phyloP scores from a whole-genome alignment of 306 rosid genomes.

The Elaeagnus macrophylla region DNA sequence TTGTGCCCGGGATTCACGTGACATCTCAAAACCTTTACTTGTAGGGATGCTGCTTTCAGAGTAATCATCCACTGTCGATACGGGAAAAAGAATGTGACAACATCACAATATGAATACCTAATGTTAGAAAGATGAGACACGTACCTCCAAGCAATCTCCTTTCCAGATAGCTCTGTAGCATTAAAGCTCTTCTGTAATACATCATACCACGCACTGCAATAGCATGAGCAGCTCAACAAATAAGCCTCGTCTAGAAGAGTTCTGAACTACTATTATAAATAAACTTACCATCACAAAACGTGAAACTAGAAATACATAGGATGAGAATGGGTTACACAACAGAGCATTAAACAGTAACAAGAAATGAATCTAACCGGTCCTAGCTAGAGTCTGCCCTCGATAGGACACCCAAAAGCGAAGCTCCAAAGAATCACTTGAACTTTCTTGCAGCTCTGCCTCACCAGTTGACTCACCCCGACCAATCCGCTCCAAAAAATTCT shows the following conservation, averaged over 20 bases:
- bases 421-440: conserved; percentile 67
- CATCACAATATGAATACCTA: conserved; percentile 10
- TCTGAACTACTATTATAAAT: background rate
- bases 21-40: conserved; percentile 73
- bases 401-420: conserved; percentile 97
- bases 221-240: conserved; percentile 17
- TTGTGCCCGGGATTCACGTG: conserved; percentile 85
- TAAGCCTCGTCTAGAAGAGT: conserved; percentile 3
- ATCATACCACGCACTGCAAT: conserved; percentile 95
- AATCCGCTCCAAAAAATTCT: conserved; percentile 83
- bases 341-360: background rate
- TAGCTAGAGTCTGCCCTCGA: conserved; percentile 96
- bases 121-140: conserved; percentile 11
- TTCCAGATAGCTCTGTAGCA: conserved; percentile 89
- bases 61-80: conserved; percentile 38
- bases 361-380: conserved; percentile 57
- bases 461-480: conserved; percentile 61
- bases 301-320: conserved; percentile 5
- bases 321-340: conserved; percentile 7
- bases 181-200: conserved; percentile 94
- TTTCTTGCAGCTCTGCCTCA: conserved; percentile 68
- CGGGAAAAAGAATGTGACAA: conserved; percentile 16
- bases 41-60: conserved; percentile 45
- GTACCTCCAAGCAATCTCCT: conserved; percentile 72
- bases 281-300: background rate